Percentiles rank a stretch among this genome's conserved stretches.
These are phyloP conservation scores for Paxillus rubicundulus DNA, from an alignment of 768 basidiomycete genomes.

Conservation along the genomic window DNA sequence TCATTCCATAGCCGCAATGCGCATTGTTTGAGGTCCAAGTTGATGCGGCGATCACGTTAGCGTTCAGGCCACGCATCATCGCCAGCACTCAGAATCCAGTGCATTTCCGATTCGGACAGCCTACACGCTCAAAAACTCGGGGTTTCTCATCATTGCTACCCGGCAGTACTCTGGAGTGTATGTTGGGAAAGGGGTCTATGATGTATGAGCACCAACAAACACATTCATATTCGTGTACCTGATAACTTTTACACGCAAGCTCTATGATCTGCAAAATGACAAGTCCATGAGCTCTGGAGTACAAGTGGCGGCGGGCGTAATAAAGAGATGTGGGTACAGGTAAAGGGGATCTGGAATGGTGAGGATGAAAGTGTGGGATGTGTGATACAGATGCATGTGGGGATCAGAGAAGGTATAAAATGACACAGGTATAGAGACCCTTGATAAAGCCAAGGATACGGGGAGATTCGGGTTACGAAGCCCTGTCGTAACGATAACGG, in stretches of 20 bases:
- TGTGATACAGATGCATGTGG: conserved; percentile 26
- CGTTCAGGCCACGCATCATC: too few relatives aligned
- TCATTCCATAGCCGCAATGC: too few relatives aligned
- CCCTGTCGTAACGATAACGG: conserved; percentile 20
- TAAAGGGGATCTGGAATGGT: conserved; percentile 9
- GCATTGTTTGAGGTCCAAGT: too few relatives aligned
- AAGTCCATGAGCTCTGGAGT: conserved; percentile 12
- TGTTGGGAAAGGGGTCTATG: too few relatives aligned
- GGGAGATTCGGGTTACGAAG: conserved; percentile 14
- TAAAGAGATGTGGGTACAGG: conserved; percentile 18
- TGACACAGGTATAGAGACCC: conserved; percentile 30
- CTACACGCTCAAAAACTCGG: too few relatives aligned
- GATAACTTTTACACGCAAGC: background rate
- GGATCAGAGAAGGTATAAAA: conserved; percentile 27
- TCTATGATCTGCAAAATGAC: conserved; percentile 11
- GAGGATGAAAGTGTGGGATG: conserved; percentile 18
- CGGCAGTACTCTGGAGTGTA: too few relatives aligned
- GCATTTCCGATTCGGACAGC: too few relatives aligned
- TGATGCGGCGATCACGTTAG: too few relatives aligned
- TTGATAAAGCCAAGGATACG: conserved; percentile 13
- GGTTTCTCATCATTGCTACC: too few relatives aligned
- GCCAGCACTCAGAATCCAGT: too few relatives aligned
- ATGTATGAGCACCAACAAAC: too few relatives aligned
- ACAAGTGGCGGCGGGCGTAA: conserved; percentile 10
- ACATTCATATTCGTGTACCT: conserved; percentile 1